Conservation (phyloP, 106 monocot genomes). For the Allium sativum region DNA sequence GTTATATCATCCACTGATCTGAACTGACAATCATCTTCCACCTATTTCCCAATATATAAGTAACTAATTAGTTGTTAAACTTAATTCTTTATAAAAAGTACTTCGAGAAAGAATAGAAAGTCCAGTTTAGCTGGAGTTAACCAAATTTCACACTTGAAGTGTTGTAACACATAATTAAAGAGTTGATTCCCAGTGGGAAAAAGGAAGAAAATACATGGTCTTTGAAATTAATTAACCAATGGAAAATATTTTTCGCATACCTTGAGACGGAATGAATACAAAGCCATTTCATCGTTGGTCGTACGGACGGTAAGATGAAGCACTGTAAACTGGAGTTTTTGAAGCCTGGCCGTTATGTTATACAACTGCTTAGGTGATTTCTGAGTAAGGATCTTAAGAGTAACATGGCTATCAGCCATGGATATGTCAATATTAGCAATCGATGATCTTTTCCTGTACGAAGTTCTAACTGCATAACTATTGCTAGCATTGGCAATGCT, state of each 20-base stretch:
- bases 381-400: constrained; percentile 35
- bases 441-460: constrained; percentile 10
- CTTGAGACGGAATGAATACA: constrained; percentile 63
- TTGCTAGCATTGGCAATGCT: neutral
- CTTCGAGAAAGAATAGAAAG: neutral
- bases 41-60: constrained; percentile 20
- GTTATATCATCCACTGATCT: constrained; percentile 63
- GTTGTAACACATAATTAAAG: neutral
- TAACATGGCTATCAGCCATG: constrained; percentile 55
- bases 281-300: constrained; percentile 26
- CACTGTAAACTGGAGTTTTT: constrained; percentile 22
- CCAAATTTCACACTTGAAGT: neutral
- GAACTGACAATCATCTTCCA: constrained; percentile 59
- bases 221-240: no score
- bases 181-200: no score
- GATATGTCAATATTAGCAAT: constrained; percentile 42
- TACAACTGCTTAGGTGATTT: constrained; percentile 41
- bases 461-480: neutral
- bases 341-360: constrained; percentile 30
- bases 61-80: constrained; percentile 3
- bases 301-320: constrained; percentile 48
- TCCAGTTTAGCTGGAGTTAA: neutral
- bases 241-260: constrained; percentile 9
- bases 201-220: no score
- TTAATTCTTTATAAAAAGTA: neutral